Conservation (phyloP, 1,284 basidiomycete genomes). For the Sporisorium scitamineum region DNA sequence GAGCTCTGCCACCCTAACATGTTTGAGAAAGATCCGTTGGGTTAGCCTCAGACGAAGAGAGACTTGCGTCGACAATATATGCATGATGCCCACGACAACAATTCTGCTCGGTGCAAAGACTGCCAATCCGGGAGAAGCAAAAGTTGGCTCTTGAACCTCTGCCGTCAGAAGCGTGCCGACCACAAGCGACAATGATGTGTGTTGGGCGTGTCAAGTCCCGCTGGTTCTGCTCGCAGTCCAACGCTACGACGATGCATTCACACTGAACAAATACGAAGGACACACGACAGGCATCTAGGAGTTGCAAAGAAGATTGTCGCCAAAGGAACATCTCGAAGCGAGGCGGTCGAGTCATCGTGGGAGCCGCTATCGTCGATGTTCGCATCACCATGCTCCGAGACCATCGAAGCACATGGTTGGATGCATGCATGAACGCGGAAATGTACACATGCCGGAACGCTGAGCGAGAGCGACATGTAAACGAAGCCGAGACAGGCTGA, state of each 20-base stretch:
- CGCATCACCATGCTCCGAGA: constrained; percentile 20
- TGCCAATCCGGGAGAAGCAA: not conserved
- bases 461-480: not conserved
- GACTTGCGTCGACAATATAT: constrained; percentile 12
- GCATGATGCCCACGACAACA: not conserved
- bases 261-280: too few relatives aligned
- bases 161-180: too few relatives aligned
- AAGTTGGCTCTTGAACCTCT: too few relatives aligned
- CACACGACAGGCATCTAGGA: too few relatives aligned
- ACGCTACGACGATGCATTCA: too few relatives aligned
- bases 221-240: too few relatives aligned
- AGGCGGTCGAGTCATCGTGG: constrained; percentile 15
- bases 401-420: constrained; percentile 6
- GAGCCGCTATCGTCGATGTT: not conserved
- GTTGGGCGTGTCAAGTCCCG: too few relatives aligned
- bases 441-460: not conserved
- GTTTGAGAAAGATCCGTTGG: not conserved
- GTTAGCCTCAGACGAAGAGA: constrained; percentile 4
- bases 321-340: too few relatives aligned
- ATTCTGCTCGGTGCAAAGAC: not conserved
- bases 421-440: not conserved
- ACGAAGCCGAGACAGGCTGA: not conserved
- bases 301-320: too few relatives aligned
- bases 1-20: not conserved
- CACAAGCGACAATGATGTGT: too few relatives aligned